Conservation (phyloP, 805 yeast species). For the Nakazawaea anatomiae region DNA sequence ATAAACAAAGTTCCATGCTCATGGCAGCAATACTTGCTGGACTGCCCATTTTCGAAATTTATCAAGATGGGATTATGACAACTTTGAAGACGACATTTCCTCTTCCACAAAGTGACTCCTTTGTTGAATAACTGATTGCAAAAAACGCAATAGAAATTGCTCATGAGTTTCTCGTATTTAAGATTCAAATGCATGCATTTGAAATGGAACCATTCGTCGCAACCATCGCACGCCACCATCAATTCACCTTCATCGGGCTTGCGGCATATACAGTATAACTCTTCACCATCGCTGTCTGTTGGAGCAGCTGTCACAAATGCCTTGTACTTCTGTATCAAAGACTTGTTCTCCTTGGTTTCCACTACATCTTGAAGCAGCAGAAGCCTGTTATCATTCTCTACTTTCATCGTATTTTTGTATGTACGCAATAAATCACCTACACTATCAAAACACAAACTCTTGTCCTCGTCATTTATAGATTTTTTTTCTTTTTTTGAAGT, state of each 20-base stretch:
- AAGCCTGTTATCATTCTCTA: not conserved
- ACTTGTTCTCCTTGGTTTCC: slow-evolving; percentile 10
- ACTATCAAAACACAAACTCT: too few relatives aligned
- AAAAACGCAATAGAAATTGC: slow-evolving; percentile 65
- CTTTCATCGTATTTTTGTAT: not conserved
- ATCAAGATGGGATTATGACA: slow-evolving; percentile 53
- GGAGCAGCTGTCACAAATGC: slow-evolving; percentile 26
- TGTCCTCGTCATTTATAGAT: too few relatives aligned
- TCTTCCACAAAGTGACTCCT: slow-evolving; percentile 63
- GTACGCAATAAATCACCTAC: too few relatives aligned
- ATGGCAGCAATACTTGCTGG: slow-evolving; percentile 67
- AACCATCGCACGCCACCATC: slow-evolving; percentile 94
- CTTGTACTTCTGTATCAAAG: slow-evolving; percentile 22
- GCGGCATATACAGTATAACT: slow-evolving; percentile 72
- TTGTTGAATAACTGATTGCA: slow-evolving; percentile 46
- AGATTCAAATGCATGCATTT: slow-evolving; percentile 59
- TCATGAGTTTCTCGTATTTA: slow-evolving; percentile 48
- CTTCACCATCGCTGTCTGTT: slow-evolving; percentile 47
- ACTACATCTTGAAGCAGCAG: not conserved
- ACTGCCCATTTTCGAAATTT: slow-evolving; percentile 18
- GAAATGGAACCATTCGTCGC: slow-evolving; percentile 95
- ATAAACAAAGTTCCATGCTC: slow-evolving; percentile 60
- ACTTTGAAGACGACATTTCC: slow-evolving; percentile 57
- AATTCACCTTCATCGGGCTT: slow-evolving; percentile 71
- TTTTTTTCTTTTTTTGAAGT: too few relatives aligned